Percentiles rank a stretch among this genome's conserved stretches.
These are phyloP conservation scores for Sugiyamaella marilandica DNA, from an alignment of 805 yeast species.

Conservation along the genomic window DNA sequence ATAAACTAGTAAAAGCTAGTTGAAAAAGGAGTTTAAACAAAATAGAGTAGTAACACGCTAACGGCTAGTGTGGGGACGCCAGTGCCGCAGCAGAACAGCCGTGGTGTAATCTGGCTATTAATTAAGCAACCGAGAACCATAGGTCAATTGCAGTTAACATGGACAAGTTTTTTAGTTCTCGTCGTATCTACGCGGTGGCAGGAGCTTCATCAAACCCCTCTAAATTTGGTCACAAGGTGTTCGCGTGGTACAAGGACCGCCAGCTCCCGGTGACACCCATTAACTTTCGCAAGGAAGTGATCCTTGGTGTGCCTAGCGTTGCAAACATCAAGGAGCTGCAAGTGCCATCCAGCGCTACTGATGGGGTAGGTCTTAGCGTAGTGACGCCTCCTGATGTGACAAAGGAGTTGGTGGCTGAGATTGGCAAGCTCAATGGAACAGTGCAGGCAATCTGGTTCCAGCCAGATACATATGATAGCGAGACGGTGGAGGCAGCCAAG, in stretches of 20 bases:
- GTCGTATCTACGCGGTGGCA: slow-evolving; percentile 55
- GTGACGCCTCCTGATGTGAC: slow-evolving; percentile 72
- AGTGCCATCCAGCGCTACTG: slow-evolving; percentile 33
- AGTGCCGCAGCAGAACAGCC: too few species aligned
- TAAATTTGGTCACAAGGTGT: slow-evolving; percentile 67
- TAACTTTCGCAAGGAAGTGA: slow-evolving; percentile 50
- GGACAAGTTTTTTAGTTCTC: slow-evolving; percentile 45
- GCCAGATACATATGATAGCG: slow-evolving; percentile 67
- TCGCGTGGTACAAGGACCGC: slow-evolving; percentile 60
- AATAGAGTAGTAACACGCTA: too few species aligned
- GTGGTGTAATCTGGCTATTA: too few species aligned
- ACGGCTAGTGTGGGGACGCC: too few species aligned
- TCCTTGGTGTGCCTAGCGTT: slow-evolving; percentile 42
- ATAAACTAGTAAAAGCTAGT: too few species aligned
- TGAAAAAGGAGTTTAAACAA: too few species aligned
- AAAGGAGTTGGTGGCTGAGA: slow-evolving; percentile 39
- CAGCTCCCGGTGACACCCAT: slow-evolving; percentile 59
- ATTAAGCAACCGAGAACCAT: too few species aligned
- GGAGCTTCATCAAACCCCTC: slow-evolving; percentile 64
- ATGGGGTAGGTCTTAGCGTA: slow-evolving; percentile 47
- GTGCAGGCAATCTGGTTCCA: slow-evolving; percentile 74
- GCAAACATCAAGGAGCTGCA: slow-evolving; percentile 22
- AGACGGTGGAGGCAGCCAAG: slow-evolving; percentile 34
- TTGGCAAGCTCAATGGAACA: slow-evolving; percentile 29
- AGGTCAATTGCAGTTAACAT: slow-evolving; percentile 14